Percentiles rank a stretch among this genome's conserved stretches.
phyloP scores from a whole-genome alignment of 2,329 filamentous ascomycete species.

The Calonectria pteridis region DNA sequence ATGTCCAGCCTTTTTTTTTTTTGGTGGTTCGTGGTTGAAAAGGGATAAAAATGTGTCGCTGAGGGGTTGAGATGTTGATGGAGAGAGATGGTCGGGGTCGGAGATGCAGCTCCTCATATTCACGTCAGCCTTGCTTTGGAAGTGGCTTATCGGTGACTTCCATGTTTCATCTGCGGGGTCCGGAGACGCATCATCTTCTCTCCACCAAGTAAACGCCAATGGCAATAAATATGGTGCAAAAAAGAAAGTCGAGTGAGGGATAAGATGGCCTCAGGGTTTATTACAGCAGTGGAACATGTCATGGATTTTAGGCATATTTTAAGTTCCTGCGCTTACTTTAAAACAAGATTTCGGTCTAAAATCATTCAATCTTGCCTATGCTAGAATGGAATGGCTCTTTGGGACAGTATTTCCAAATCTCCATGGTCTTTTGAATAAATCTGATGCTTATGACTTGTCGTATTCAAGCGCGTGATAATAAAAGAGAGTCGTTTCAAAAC shows the following conservation, averaged over 20 bases:
- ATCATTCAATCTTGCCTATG: not conserved
- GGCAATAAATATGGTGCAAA: not conserved
- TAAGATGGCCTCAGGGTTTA: not conserved
- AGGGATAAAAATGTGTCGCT: not conserved
- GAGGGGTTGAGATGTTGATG: too few species aligned
- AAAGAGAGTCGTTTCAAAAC: not conserved
- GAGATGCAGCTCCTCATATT: not conserved
- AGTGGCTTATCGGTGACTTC: not conserved
- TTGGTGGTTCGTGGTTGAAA: not conserved
- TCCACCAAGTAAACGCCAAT: not conserved
- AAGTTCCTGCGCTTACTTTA: not conserved
- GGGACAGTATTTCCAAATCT: fast-evolving
- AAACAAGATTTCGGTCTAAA: not conserved
- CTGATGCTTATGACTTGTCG: not conserved
- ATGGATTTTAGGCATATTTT: not conserved
- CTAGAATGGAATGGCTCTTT: not conserved
- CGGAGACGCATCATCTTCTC: not conserved
- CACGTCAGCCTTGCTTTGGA: not conserved
- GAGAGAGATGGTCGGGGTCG: not conserved
- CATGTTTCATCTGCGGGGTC: not conserved
- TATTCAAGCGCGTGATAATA: not conserved
- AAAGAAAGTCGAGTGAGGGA: not conserved
- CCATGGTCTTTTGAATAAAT: not conserved
- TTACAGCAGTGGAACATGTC: not conserved
- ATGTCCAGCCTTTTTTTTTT: not conserved